phyloP scores from a whole-genome alignment of 768 basidiomycete species.

The Lactarius psammicola region DNA sequence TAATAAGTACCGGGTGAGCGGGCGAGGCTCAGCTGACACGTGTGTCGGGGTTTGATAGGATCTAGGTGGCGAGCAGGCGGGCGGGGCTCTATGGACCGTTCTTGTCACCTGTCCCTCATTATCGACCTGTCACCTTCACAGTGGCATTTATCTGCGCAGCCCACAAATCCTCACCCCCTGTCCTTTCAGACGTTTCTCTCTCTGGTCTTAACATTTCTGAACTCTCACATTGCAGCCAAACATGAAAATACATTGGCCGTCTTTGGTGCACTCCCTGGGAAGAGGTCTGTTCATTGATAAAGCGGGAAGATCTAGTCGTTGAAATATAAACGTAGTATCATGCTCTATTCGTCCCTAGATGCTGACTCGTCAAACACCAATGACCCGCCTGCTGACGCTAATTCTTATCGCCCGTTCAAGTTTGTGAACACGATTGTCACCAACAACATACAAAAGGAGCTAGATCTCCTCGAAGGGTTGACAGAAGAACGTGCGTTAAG shows the following conservation, averaged over 20 bases:
- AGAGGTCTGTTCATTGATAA: constrained; percentile 55
- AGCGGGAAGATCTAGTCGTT: background rate
- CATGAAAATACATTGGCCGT: constrained; percentile 93
- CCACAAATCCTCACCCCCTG: constrained; percentile 51
- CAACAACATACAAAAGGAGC: constrained; percentile 56
- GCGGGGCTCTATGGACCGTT: constrained; percentile 41
- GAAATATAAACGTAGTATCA: constrained; percentile 46
- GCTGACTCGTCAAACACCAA: constrained; percentile 42
- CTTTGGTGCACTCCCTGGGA: constrained; percentile 82
- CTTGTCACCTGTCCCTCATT: constrained; percentile 76
- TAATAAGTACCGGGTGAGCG: too few species aligned
- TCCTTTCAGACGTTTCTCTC: constrained; percentile 73
- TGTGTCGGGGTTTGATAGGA: constrained; percentile 5
- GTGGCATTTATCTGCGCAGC: constrained; percentile 71
- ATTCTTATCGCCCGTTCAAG: constrained; percentile 83
- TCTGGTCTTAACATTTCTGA: constrained; percentile 86
- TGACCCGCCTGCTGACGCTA: constrained; percentile 55
- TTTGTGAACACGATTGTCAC: constrained; percentile 68
- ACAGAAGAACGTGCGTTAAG: constrained; percentile 51
- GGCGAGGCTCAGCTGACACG: too few species aligned
- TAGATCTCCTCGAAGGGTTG: constrained; percentile 50
- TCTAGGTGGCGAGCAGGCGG: background rate
- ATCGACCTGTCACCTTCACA: constrained; percentile 83
- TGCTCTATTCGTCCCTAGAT: constrained; percentile 72
- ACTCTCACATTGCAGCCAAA: constrained; percentile 85